Evolutionary conservation across 192 early-diverging fungal species (phyloP), one percentile per base, ranked within the genome.

Genomic region (Backusella mclennaniae): DNA sequence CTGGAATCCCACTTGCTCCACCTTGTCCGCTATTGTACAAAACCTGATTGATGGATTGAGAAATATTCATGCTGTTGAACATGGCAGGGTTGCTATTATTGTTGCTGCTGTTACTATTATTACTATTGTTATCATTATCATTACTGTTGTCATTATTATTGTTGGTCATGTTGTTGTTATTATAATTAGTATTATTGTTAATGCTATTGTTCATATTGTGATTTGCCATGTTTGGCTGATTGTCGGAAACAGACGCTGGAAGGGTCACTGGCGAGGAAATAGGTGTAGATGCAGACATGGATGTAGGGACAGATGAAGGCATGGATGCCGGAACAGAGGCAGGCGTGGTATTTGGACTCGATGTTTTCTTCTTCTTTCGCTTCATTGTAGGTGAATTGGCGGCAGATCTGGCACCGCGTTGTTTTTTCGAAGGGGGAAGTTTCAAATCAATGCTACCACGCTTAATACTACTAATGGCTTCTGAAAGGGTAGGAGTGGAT

Each of bases 371-470:
- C 6, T 38, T 59, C 63, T 63, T 72, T 59, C 42, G 77, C 23
- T 6, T 31, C 26, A 59, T 29, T 42, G 71, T 73, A 29, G 63
- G 69, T 19, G 71, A 63, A 69, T 71, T 66, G 12, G 73, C 42
- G 3, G 73, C 35, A 14, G 73, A 46, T 35, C 69, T 77, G 4
- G 69, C 46, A 11, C 68, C 66, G 6, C 74, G 67, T 42, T 78
- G 80, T 46, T 77, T 77, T 46, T 82, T 82, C 4, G 66, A 41
- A 4, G 72, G 35, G 19, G 80, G 80, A 26, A 82, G 68, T 23
- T 82, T 82, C n/a, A 82, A 29, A 66, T 82, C 80, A 26, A 82
- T 77, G 52, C 73, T 82, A 7, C 31, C 72, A 71, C 77, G 80
- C 35, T 82, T 82, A 1, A 77, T 67, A 44, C 66, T 53, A 15